phyloP scores from a whole-genome alignment of 495 filamentous ascomycete genomes.

The Aspergillus mulundensis region DNA sequence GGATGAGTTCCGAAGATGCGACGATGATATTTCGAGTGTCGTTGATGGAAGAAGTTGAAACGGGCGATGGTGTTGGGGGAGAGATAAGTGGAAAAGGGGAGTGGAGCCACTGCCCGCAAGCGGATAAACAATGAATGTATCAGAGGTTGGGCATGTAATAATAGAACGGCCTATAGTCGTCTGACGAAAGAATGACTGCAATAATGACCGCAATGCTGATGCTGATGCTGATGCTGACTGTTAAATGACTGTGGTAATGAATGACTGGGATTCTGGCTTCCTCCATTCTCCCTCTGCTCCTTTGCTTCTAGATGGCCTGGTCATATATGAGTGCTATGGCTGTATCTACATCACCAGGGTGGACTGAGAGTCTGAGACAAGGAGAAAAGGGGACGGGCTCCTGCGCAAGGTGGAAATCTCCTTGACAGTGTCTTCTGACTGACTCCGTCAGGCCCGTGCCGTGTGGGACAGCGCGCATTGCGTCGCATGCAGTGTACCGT shows the following conservation, averaged over 20 bases:
- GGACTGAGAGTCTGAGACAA: conserved; percentile 28
- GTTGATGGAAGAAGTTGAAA: conserved; percentile 15
- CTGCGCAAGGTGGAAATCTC: conserved; percentile 22
- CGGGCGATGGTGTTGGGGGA: conserved; percentile 20
- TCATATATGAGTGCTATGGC: conserved; percentile 18
- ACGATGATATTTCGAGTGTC: conserved; percentile 14
- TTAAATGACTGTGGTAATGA: no score
- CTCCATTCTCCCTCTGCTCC: conserved; percentile 16
- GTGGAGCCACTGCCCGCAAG: conserved; percentile 10
- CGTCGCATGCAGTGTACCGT: background rate
- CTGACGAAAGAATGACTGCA: conserved; percentile 3
- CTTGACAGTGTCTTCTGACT: conserved; percentile 7
- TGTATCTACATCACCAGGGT: conserved; percentile 1
- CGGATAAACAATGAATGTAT: conserved; percentile 10
- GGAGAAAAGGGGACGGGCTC: no score
- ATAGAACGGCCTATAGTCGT: background rate
- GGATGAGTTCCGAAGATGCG: conserved; percentile 29
- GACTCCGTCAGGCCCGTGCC: no score
- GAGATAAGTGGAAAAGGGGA: conserved; percentile 12
- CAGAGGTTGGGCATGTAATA: background rate
- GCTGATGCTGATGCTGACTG: background rate
- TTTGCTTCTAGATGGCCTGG: conserved; percentile 12
- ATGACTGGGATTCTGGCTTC: conserved; percentile 6
- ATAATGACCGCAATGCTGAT: background rate
- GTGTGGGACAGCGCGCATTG: no score